A percentile compares a stretch with the other conserved stretches of the same genome.
Evolutionary conservation across 2,329 filamentous ascomycete species (phyloP).

Genomic region (Phoma herbarum): DNA sequence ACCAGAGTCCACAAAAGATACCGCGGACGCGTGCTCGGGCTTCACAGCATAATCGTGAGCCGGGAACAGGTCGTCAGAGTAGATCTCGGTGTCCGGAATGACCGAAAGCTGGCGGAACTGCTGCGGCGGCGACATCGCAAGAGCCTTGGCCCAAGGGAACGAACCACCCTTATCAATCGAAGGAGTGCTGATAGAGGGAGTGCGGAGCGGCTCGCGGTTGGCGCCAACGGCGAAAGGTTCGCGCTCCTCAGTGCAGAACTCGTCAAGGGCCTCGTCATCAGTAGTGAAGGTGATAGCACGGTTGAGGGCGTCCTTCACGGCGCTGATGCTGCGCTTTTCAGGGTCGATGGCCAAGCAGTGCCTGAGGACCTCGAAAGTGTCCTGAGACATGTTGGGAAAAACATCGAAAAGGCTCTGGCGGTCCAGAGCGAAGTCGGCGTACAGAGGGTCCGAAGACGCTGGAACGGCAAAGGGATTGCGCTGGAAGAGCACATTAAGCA

Average conservation of each 20-base stretch:
- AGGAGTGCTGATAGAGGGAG: conserved; percentile 91
- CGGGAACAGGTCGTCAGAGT: conserved; percentile 85
- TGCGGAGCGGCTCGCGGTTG: conserved; percentile 94
- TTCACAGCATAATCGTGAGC: conserved; percentile 78
- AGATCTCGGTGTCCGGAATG: conserved; percentile 81
- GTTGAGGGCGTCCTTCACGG: conserved; percentile 78
- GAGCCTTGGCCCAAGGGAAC: conserved; percentile 94
- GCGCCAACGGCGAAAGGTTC: conserved; percentile 79
- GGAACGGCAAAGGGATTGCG: conserved; percentile 95
- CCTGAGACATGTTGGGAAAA: conserved; percentile 97
- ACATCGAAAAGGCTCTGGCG: conserved; percentile 97
- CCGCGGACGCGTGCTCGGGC: conserved; percentile 79
- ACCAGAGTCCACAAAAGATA: conserved; percentile 84
- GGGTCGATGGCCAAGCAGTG: conserved; percentile 93
- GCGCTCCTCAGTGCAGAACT: conserved; percentile 87
- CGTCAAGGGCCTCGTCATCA: conserved; percentile 87
- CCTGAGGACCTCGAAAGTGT: conserved; percentile 92
- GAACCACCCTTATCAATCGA: conserved; percentile 77
- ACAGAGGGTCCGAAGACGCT: conserved; percentile 88
- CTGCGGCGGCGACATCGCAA: conserved; percentile 78
- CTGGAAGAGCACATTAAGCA: conserved; percentile 95
- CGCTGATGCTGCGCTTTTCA: conserved; percentile 81
- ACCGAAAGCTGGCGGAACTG: conserved; percentile 83
- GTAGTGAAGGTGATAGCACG: conserved; percentile 92
- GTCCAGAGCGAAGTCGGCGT: conserved; percentile 91